Percentiles rank a stretch among this genome's conserved stretches.
phyloP scores from a whole-genome alignment of 768 basidiomycete genomes.

The Boletus speciosus region DNA sequence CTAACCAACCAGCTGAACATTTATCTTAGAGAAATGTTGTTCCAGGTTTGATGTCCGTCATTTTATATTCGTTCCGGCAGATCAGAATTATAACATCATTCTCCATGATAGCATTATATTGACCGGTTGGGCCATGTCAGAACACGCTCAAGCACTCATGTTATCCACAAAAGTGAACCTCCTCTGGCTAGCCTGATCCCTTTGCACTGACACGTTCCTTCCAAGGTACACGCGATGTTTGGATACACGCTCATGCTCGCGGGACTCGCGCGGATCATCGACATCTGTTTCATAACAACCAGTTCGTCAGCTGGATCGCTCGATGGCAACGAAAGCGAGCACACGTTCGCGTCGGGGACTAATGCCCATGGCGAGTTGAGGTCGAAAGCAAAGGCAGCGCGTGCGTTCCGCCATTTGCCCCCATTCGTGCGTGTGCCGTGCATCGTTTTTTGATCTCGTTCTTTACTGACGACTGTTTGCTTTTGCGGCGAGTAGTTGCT shows the following conservation, averaged over 20 bases:
- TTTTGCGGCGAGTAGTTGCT: slow-evolving; percentile 47
- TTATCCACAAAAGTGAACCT: slow-evolving; percentile 69
- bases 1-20: neutral
- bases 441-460: neutral
- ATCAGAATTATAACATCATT: neutral
- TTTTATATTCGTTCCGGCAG: neutral
- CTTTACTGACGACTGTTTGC: neutral
- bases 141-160: slow-evolving; percentile 81
- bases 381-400: slow-evolving; percentile 37
- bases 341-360: slow-evolving; percentile 51
- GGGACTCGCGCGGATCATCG: slow-evolving; percentile 73
- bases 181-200: neutral
- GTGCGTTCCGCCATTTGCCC: slow-evolving; percentile 81
- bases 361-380: slow-evolving; percentile 14
- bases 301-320: slow-evolving; percentile 23
- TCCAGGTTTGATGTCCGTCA: slow-evolving; percentile 72
- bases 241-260: slow-evolving; percentile 86
- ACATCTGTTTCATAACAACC: slow-evolving; percentile 73
- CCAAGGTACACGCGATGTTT: slow-evolving; percentile 76
- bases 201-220: neutral
- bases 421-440: slow-evolving; percentile 65
- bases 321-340: slow-evolving; percentile 63
- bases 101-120: slow-evolving; percentile 61
- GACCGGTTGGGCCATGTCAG: slow-evolving; percentile 93
- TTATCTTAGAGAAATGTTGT: slow-evolving; percentile 64